Base-by-base conservation (phyloP, 2,329 filamentous ascomycete species). In the Hypomyces perniciosus region DNA sequence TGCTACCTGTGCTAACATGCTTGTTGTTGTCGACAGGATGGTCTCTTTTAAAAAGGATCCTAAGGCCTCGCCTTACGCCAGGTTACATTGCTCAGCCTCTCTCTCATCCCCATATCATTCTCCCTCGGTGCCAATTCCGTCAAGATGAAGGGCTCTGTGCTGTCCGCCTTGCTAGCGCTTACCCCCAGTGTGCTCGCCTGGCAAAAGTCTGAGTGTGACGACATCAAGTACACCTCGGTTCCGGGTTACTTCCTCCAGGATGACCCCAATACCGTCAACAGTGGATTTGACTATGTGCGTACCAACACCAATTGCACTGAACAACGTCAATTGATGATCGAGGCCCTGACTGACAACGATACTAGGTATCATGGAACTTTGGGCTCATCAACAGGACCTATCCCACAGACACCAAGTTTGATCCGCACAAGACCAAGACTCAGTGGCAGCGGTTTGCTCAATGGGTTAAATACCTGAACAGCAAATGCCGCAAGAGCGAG, bases 211-310 rank as follows among this genome's bases (percentile, higher is more conserved):
- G 59, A 64, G 50, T 60, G 58, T 33, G 65, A 64, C 37, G 72
- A 78, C 50, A 75, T 84, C 61, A 76, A 78, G 52, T 86, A 84
- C 62, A 78, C 76, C 0, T 77, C 82, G 0, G 72, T 86, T 1
- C 68, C 72, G 0, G 83, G 81, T 0, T 80, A 82, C 64, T 87
- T 87, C 59, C 67, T 81, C 26, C 84, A 87, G 59, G 83, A 86
- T 60, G 75, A 84, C 26, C 60, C 71, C 0, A 60, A 69, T 4
- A 86, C 83, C 1, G 68, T 79, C 50, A 66, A 81, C 2, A 68
- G 62, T 2, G 75, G 67, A 2, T 87, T 86, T 64, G 81, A 86
- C 65, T 86, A 86, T 61, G 83, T 86, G 64, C 60, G 74, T 61
- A 31, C 28, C 13, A 20, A 40, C 13, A 28, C 20, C 35, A 30